These are phyloP conservation scores for Silene noctiflora DNA, from an alignment of 179 eudicot genomes.

Conservation along the genomic window DNA sequence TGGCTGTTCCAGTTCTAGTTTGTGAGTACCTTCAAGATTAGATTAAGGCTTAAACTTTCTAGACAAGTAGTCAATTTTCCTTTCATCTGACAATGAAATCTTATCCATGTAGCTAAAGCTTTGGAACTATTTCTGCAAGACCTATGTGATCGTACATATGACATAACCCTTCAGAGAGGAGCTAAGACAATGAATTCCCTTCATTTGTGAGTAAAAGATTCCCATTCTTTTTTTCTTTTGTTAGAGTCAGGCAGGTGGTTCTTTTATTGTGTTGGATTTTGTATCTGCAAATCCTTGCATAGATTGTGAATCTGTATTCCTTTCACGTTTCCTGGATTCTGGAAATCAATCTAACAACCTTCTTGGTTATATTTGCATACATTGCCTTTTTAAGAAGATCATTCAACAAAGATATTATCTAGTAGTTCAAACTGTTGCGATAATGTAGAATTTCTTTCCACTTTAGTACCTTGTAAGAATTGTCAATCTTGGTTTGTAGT, in stretches of 20 bases:
- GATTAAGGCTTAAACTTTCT: neutral
- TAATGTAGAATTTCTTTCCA: neutral
- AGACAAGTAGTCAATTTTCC: neutral
- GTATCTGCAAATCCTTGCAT: neutral
- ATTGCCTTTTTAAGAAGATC: neutral
- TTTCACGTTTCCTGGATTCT: neutral
- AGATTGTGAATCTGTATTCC: neutral
- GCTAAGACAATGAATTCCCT: conserved; percentile 88
- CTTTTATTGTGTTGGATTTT: neutral
- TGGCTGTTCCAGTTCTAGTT: conserved; percentile 97
- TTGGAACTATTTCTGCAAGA: conserved; percentile 95
- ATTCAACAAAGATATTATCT: neutral
- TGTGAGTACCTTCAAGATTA: conserved; percentile 45
- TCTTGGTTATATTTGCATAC: neutral
- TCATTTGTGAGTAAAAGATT: conserved; percentile 68
- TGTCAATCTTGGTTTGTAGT: neutral
- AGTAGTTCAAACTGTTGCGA: neutral
- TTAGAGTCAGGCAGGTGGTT: neutral
- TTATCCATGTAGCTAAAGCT: conserved; percentile 76
- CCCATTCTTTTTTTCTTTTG: neutral
- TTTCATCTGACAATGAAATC: conserved; percentile 13
- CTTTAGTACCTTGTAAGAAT: neutral
- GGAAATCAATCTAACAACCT: neutral
- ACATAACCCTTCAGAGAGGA: conserved; percentile 85
- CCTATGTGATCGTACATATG: conserved; percentile 92